Base-by-base conservation (phyloP, 805 yeast species). In the Candida sphagnicola region DNA sequence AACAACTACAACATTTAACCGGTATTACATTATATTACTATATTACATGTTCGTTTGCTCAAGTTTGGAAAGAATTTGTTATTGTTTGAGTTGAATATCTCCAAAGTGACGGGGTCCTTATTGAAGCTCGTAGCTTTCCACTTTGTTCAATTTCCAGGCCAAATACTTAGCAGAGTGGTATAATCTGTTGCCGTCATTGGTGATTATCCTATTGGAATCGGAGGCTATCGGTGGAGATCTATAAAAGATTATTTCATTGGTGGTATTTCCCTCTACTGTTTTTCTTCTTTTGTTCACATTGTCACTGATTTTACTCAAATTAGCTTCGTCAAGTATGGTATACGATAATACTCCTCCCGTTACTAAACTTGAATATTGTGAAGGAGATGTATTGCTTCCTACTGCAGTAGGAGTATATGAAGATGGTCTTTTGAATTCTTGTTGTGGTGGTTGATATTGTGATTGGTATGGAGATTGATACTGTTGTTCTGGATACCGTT, bases 91-190 rank as follows among this genome's bases (percentile, higher is more conserved):
- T n/a, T n/a, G n/a, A n/a, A n/a, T n/a, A 32, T 16, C n/a, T 6
- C 4, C 21, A 18, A 28, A 10, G 31, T 13, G 31, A 8, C 16
- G 12, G 13, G 14, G 13, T 10, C 8, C 14, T 28, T 28, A n/a
- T n/a, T n/a, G n/a, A 10, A 24, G 16, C 24, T 6, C 8, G 6
- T 21, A 21, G 24, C 24, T 21, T 10, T 21, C n/a, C 5, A 21
- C 34, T 31, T 33, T 28, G 18, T 23, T 41, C 18, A 51, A 40
- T 53, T 63, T 52, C 68, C 60, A 59, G 1, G 87, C 85, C 54
- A 88, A 57, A 53, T 85, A 89, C 51, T 72, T 70, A 2, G 88
- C 86, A 37, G 85, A 76, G 51, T 87, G 95, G 4, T 95, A 88
- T 26, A 81, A 54, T 26, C 74, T 73, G 18, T 58, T 46, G 3